A percentile compares a stretch with the other conserved stretches of the same genome.
Evolutionary conservation across 1,284 basidiomycete species (phyloP).

Genomic region (Papiliotrema nemorosa): DNA sequence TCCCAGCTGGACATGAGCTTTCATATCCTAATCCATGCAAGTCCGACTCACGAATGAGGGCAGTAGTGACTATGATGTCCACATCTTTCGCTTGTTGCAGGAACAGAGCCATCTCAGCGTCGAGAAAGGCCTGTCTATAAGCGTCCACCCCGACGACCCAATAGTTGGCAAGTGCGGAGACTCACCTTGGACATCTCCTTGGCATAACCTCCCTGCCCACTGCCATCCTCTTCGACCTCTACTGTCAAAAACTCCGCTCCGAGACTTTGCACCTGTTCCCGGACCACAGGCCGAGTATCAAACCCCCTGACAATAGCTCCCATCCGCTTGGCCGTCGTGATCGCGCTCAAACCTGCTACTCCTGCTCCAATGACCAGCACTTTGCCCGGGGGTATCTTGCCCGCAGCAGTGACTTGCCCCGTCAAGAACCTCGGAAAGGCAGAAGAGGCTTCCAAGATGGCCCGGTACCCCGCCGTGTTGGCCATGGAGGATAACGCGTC

Average conservation of each 20-base stretch:
- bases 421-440: constrained; percentile 81
- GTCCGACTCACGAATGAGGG: constrained; percentile 50
- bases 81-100: constrained; percentile 79
- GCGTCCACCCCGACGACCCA: neutral
- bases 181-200: constrained; percentile 80
- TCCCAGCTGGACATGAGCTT: constrained; percentile 61
- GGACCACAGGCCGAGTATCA: constrained; percentile 73
- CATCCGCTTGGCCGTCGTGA: constrained; percentile 70
- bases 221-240: constrained; percentile 68
- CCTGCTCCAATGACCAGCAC: constrained; percentile 80
- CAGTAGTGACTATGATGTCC: constrained; percentile 77
- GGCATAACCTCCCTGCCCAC: constrained; percentile 76
- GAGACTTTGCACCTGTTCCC: constrained; percentile 79
- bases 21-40: neutral
- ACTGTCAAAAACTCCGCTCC: constrained; percentile 83
- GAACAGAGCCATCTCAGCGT: constrained; percentile 82
- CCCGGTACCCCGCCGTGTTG: constrained; percentile 81
- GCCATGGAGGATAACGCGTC: constrained; percentile 87
- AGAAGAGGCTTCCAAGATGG: constrained; percentile 78
- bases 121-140: constrained; percentile 58
- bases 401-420: constrained; percentile 78
- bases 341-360: constrained; percentile 78
- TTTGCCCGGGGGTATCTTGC: constrained; percentile 76
- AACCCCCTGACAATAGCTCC: constrained; percentile 82
- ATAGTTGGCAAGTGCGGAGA: neutral